Percentiles rank a stretch among this genome's conserved stretches.
Evolutionary conservation across 106 monocot genomes (phyloP).

Genomic region (Gastrodia elata): DNA sequence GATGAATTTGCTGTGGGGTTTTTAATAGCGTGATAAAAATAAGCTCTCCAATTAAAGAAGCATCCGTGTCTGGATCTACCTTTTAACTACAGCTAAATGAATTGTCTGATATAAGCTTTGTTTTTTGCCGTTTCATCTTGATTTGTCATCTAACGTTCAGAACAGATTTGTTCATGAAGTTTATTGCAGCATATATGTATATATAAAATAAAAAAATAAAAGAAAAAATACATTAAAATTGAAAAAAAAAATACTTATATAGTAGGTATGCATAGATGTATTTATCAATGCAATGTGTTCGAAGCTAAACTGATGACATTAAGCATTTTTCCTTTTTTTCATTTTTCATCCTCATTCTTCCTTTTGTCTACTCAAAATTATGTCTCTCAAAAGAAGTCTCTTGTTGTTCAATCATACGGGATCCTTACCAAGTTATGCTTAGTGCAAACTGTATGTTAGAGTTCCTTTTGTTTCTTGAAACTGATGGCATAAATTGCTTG

Average conservation of each 20-base stretch:
- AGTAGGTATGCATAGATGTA: background rate
- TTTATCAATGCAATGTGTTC: background rate
- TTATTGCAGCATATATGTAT: too few relatives aligned
- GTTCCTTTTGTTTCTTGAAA: background rate
- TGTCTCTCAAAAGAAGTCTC: background rate
- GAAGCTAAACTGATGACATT: background rate
- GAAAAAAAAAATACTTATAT: too few relatives aligned
- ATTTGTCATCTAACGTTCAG: too few relatives aligned
- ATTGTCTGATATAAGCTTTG: background rate
- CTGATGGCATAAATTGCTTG: background rate
- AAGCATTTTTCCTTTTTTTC: background rate
- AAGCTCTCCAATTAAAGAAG: background rate
- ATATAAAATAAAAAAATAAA: too few relatives aligned
- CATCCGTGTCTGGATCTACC: background rate
- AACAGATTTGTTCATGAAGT: too few relatives aligned
- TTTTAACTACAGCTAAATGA: background rate
- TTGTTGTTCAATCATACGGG: background rate
- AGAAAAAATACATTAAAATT: too few relatives aligned
- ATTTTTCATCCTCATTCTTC: background rate
- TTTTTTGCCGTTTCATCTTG: background rate
- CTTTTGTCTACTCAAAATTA: background rate
- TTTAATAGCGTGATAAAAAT: background rate
- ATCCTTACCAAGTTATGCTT: background rate
- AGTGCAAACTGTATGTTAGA: background rate
- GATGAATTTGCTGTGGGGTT: background rate